phyloP scores from a whole-genome alignment of 1,139 yeast species.

The Candida sanyaensis region DNA sequence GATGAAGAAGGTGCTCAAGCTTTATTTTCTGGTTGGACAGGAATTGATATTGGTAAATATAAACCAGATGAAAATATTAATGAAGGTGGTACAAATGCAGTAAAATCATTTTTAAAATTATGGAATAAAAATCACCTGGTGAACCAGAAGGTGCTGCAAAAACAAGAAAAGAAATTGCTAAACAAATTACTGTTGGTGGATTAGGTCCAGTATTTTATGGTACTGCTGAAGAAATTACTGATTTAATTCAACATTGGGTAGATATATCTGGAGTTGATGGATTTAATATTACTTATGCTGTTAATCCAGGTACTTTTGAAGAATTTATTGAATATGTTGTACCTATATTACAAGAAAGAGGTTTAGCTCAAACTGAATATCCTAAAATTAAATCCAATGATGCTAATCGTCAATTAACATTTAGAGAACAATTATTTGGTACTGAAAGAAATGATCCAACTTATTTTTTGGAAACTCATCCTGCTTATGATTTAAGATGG shows the following conservation, averaged over 20 bases:
- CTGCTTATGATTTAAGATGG: conserved; percentile 44
- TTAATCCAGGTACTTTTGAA: conserved; percentile 28
- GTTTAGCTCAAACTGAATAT: conserved; percentile 30
- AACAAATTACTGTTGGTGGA: conserved; percentile 31
- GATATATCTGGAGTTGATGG: conserved; percentile 32
- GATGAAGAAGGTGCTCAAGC: conserved; percentile 44
- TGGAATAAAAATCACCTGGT: conserved; percentile 34
- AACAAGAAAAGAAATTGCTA: conserved; percentile 28
- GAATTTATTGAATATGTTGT: conserved; percentile 28
- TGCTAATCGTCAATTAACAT: conserved; percentile 20
- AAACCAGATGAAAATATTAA: conserved; percentile 29
- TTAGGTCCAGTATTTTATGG: conserved; percentile 30
- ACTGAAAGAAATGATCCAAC: conserved; percentile 23
- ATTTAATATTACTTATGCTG: conserved; percentile 29
- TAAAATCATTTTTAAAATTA: conserved; percentile 28
- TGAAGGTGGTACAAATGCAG: conserved; percentile 30
- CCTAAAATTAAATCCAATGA: conserved; percentile 15
- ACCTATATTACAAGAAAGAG: conserved; percentile 28
- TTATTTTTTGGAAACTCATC: conserved; percentile 29
- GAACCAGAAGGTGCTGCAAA: conserved; percentile 25
- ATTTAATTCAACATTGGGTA: conserved; percentile 32
- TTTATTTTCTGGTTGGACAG: conserved; percentile 39
- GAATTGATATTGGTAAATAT: conserved; percentile 33
- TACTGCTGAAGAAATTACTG: conserved; percentile 25
- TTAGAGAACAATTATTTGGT: conserved; percentile 29